These are phyloP conservation scores for Schizothecium vesticola DNA, from an alignment of 495 filamentous ascomycete genomes.

Conservation along the genomic window DNA sequence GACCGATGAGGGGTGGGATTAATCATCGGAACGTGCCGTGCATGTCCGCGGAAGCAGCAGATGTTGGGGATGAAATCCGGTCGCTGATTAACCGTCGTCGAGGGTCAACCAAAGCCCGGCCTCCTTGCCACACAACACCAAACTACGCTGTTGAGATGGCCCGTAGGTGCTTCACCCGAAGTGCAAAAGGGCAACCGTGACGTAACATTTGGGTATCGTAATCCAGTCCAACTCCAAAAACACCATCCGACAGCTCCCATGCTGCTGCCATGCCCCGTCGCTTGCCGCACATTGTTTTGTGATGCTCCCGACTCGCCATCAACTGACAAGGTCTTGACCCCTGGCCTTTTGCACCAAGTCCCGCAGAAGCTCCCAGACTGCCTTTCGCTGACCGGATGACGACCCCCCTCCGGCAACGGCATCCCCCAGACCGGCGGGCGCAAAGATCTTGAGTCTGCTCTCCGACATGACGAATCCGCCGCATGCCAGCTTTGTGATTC, in stretches of 20 bases:
- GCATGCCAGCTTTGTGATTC: conserved; percentile 39
- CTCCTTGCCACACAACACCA: not conserved
- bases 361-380: conserved; percentile 13
- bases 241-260: not conserved
- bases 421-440: conserved; percentile 5
- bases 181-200: not conserved
- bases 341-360: conserved; percentile 16
- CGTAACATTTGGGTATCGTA: not conserved
- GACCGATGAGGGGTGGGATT: not conserved
- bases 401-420: not conserved
- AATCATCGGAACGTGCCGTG: not conserved
- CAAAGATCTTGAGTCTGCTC: conserved; percentile 40
- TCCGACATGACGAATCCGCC: conserved; percentile 43
- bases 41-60: not conserved
- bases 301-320: not conserved
- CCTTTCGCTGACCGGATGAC: conserved; percentile 1
- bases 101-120: not conserved
- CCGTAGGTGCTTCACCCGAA: not conserved
- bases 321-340: not conserved
- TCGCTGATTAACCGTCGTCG: not conserved
- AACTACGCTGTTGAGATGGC: not conserved
- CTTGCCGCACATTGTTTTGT: not conserved
- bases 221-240: not conserved
- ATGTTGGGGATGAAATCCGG: not conserved
- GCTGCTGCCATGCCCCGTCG: not conserved